Evolutionary conservation across 164 flowering plant genomes (phyloP).

Genomic region (Taxillus chinensis): DNA sequence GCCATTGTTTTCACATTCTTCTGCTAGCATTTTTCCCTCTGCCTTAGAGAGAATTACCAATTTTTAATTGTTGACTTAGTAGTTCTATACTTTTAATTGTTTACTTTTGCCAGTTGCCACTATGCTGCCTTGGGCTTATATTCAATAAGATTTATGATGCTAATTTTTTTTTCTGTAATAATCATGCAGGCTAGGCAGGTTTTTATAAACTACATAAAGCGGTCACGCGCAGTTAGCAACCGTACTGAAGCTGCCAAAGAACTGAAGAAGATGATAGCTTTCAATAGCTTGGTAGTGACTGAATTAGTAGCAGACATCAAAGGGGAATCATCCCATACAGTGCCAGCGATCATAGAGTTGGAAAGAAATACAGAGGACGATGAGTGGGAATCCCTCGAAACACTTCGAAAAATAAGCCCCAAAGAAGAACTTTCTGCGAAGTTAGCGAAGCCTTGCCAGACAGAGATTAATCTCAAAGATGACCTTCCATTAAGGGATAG

Average conservation of each 20-base stretch:
- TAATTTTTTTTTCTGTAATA: background rate
- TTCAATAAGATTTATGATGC: too few relatives aligned
- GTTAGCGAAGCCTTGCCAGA: conserved; percentile 56
- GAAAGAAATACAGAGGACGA: conserved; percentile 25
- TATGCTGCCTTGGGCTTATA: too few relatives aligned
- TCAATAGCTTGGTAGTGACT: conserved; percentile 78
- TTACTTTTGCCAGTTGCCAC: too few relatives aligned
- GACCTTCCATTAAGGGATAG: conserved; percentile 75
- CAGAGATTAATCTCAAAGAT: conserved; percentile 81
- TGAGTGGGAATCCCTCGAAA: conserved; percentile 71
- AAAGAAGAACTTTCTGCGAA: conserved; percentile 38
- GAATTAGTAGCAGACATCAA: conserved; percentile 70
- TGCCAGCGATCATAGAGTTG: conserved; percentile 37
- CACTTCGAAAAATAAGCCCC: conserved; percentile 59
- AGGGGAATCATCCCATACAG: conserved; percentile 58
- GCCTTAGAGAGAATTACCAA: too few relatives aligned
- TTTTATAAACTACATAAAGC: conserved; percentile 55
- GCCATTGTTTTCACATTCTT: too few relatives aligned
- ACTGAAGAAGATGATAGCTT: conserved; percentile 80
- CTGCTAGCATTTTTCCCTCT: too few relatives aligned
- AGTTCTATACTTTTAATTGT: too few relatives aligned
- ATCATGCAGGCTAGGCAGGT: conserved; percentile 58
- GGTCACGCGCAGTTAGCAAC: conserved; percentile 51
- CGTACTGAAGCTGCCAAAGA: conserved; percentile 73
- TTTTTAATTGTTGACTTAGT: too few relatives aligned